Percentiles rank a stretch among this genome's conserved stretches.
Conservation (phyloP, 345 rosid genomes). For the Bruguiera gymnorhiza region DNA sequence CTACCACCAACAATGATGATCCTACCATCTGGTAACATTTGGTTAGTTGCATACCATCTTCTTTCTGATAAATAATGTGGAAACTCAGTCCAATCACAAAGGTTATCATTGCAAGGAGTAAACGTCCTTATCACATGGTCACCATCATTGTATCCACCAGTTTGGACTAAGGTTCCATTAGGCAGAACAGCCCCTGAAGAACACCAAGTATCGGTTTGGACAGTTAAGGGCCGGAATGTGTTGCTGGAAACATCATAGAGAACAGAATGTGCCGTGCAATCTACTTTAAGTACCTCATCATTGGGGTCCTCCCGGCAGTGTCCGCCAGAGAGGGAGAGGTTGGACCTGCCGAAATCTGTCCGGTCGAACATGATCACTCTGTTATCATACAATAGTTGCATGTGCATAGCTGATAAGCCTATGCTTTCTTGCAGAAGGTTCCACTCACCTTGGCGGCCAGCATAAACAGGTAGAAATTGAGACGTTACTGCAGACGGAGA, state of each 20-base stretch:
- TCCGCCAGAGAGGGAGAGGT: conserved; percentile 54
- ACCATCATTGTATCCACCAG: conserved; percentile 79
- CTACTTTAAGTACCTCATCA: conserved; percentile 37
- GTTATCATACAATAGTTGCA: conserved; percentile 74
- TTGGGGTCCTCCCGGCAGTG: conserved; percentile 42
- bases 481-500: conserved; percentile 2
- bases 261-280: conserved; percentile 88
- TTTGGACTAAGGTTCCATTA: conserved; percentile 65
- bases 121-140: conserved; percentile 53
- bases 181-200: conserved; percentile 72
- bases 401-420: conserved; percentile 92
- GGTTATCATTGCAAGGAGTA: conserved; percentile 39
- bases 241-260: conserved; percentile 56
- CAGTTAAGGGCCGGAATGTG: conserved; percentile 53
- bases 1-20: conserved; percentile 72
- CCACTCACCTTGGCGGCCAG: conserved; percentile 43
- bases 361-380: conserved; percentile 76
- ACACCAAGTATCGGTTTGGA: conserved; percentile 81
- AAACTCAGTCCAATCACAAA: conserved; percentile 72
- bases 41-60: conserved; percentile 82
- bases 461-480: not conserved
- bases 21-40: conserved; percentile 68
- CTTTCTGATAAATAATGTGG: conserved; percentile 43
- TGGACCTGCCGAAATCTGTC: conserved; percentile 72
- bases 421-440: conserved; percentile 50